Evolutionary conservation across 1,139 yeast genomes (phyloP), one percentile per base, ranked within the genome.

Genomic region (Scheffersomyces insectosa): DNA sequence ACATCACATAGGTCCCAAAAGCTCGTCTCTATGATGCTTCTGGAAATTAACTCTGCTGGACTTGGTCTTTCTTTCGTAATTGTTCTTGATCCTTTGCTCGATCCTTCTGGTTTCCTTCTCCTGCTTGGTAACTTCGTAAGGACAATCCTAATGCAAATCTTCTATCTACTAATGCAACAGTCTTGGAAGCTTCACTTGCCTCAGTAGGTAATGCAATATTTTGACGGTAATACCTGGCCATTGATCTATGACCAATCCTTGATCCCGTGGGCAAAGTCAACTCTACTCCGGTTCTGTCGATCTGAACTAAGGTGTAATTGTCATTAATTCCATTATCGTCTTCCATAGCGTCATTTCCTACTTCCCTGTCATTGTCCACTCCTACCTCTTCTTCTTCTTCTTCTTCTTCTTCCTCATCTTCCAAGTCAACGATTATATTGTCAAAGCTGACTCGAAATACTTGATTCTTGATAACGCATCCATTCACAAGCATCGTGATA

Each of bases 251-350:
- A 0, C 81, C 81, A 3, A 79, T 61, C 40, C 65, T 65, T 7
- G 71, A 57, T 1, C 83, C 83, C n/a, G 75, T 65, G 0, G 82
- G 80, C 34, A 79, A 65, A 1, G 65, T 59, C 39, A 75, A 50
- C 39, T 70, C 76, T 1, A 68, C 72, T 1, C 78, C 79, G 4
- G 68, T 55, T 6, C 59, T 52, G 49, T 72, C 77, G n/a, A 75
- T 50, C 11, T 52, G 59, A 2, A 70, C 78, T 30, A 61, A 51
- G 1, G 73, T 55, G 46, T 68, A 70, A 34, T 66, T 65, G 33
- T 56, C 57, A 36, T 61, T 57, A 16, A 49, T 48, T 5, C 44
- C 52, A n/a, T 48, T 39, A 15, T 38, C 40, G 10, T 32, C 41
- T 15, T 38, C 39, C 23, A 39, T 43, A 9, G 42, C 42, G 9